phyloP scores from a whole-genome alignment of 2,329 filamentous ascomycete species.

The Triangularia verruculosa region DNA sequence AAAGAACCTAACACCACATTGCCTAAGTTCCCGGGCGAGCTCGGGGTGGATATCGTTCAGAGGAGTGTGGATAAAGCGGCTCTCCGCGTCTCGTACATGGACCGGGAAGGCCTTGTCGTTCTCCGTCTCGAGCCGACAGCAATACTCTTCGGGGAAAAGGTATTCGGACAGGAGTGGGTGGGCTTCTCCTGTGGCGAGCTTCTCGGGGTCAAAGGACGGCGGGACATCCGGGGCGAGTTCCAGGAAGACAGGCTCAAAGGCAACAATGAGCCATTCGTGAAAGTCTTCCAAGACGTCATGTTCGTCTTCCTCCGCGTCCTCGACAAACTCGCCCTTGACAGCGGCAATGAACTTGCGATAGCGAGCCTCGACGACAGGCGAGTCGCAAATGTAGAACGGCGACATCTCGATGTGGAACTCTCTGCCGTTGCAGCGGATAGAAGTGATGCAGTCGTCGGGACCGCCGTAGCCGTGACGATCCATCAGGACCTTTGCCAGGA shows the following conservation, averaged over 20 bases:
- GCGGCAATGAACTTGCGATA: slow-evolving; percentile 18
- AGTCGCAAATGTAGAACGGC: slow-evolving; percentile 17
- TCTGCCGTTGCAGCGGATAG: slow-evolving; percentile 20
- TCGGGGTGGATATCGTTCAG: slow-evolving; percentile 9
- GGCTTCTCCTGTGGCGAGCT: slow-evolving; percentile 15
- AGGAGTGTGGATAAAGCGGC: slow-evolving; percentile 11
- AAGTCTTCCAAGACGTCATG: slow-evolving; percentile 15
- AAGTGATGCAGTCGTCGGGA: slow-evolving; percentile 19
- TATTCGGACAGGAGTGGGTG: slow-evolving; percentile 20
- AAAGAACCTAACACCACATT: slow-evolving; percentile 16
- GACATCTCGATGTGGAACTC: slow-evolving; percentile 18
- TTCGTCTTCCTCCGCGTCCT: slow-evolving; percentile 11
- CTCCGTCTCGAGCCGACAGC: slow-evolving; percentile 17
- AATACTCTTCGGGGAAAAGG: slow-evolving; percentile 16
- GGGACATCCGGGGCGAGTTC: slow-evolving; percentile 17
- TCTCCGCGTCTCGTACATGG: slow-evolving; percentile 13
- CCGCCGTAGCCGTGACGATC: not conserved
- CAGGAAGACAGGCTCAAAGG: slow-evolving; percentile 17
- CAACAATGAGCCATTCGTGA: slow-evolving; percentile 18
- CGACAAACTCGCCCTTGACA: slow-evolving; percentile 3
- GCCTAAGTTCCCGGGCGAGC: slow-evolving; percentile 11
- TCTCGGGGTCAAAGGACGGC: slow-evolving; percentile 19
- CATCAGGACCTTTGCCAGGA: not conserved
- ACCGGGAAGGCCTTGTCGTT: slow-evolving; percentile 18
- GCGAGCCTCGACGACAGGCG: slow-evolving; percentile 14